Evolutionary conservation across 2,329 filamentous ascomycete genomes (phyloP), one percentile per base, ranked within the genome.

Genomic region (Talaromyces albobiverticillius): DNA sequence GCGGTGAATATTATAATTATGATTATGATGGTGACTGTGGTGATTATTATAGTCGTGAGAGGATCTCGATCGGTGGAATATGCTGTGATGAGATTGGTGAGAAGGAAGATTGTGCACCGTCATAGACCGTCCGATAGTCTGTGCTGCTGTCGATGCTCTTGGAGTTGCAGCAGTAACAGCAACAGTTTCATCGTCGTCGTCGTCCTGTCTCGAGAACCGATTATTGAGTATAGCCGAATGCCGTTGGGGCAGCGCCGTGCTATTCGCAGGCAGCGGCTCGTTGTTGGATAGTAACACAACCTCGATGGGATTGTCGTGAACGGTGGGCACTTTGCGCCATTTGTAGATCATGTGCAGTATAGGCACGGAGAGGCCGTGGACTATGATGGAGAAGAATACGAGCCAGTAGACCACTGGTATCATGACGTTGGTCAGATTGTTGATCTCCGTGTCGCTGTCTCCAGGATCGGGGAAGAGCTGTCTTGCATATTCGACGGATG

Each of bases 381-480:
- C 58, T 10, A 74, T 55, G 26, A 73, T 68, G 1, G 68, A 71
- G 58, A 71, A 72, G 29, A 76, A 60, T 0, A 77, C 75, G 3
- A 77, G 69, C 66, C 69, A 77, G 59, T 77, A 78, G 2, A 77
- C 75, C 5, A 75, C 72, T 32, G 74, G 74, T 2, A 65, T 60
- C 66, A 78, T 75, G 8, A 70, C 68, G 4, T 62, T 61, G 2
- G 70, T 69, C 16, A 78, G 56, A 26, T 70, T 62, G 31, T 75
- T 74, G 56, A 77, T 74, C 40, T 74, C 70, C 0, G 57, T 62
- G 42, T 71, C 67, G 10, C 73, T 74, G 55, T 70, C 59, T 3
- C 69, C 74, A 2, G 68, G 65, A 11, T 69, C 64, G 1, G 75
- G 76, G 40, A 77, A 76, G 3, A 77, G 63, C 51, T 74, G 69